Evolutionary conservation across 176 grass and related monocot species (phyloP).

Genomic region (Olyra latifolia): DNA sequence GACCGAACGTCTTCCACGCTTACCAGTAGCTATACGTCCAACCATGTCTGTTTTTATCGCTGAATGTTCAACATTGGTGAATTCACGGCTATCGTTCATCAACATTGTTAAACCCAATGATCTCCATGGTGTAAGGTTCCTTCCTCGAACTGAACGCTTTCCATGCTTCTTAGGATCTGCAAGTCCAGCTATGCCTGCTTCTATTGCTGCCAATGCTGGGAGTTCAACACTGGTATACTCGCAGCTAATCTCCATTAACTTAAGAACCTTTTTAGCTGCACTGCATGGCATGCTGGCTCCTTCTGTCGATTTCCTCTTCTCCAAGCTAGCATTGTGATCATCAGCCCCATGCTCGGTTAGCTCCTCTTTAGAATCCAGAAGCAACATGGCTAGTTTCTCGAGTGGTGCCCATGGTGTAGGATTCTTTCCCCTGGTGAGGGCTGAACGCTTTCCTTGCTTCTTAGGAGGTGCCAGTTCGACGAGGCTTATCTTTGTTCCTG

Average conservation of each 20-base stretch:
- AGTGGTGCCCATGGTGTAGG: neutral
- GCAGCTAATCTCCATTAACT: neutral
- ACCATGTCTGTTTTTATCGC: too few relatives aligned
- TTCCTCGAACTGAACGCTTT: too few relatives aligned
- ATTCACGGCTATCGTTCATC: too few relatives aligned
- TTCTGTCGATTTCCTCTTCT: neutral
- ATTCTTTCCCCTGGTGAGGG: neutral
- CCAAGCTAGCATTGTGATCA: neutral
- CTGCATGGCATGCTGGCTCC: neutral
- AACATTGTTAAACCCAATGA: too few relatives aligned
- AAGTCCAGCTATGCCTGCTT: neutral
- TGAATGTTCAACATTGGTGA: too few relatives aligned
- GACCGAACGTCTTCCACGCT: neutral
- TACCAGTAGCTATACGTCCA: too few relatives aligned
- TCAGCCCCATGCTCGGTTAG: too few relatives aligned
- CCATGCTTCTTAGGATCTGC: neutral
- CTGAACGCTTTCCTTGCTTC: conserved; percentile 1
- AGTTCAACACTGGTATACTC: neutral
- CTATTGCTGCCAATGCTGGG: neutral
- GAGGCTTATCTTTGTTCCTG: neutral
- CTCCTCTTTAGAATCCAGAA: neutral
- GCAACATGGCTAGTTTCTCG: neutral
- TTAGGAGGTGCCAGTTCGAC: neutral
- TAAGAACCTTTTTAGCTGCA: neutral
- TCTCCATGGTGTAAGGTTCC: too few relatives aligned